Evolutionary conservation across 2,329 filamentous ascomycete genomes (phyloP).

Genomic region (Malbranchea cinnamomea): DNA sequence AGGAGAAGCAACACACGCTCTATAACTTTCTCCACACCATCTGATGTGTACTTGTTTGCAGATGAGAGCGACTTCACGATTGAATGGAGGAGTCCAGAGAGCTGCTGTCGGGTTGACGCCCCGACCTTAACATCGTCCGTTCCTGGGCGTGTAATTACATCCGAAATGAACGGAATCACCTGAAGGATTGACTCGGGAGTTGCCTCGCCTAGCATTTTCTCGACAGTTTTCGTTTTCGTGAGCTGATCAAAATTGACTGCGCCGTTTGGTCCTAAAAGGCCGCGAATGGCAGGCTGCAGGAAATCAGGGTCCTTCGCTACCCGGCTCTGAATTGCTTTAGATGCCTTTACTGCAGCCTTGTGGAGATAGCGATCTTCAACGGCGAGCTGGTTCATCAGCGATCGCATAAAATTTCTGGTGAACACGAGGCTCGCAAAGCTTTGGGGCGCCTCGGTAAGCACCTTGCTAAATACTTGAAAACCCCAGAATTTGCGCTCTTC

Average conservation of each 20-base stretch:
- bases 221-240: conserved; percentile 73
- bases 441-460: conserved; percentile 41
- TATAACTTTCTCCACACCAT: conserved; percentile 27
- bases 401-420: conserved; percentile 67
- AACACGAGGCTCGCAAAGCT: conserved; percentile 49
- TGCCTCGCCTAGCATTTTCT: conserved; percentile 52
- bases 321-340: conserved; percentile 54
- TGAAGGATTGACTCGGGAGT: conserved; percentile 35
- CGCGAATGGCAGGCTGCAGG: conserved; percentile 46
- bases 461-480: conserved; percentile 70
- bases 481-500: conserved; percentile 85
- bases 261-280: conserved; percentile 55
- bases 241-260: conserved; percentile 70
- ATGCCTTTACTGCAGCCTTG: conserved; percentile 57
- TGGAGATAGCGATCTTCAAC: conserved; percentile 67
- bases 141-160: conserved; percentile 32
- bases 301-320: conserved; percentile 47
- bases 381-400: conserved; percentile 67
- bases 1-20: conserved; percentile 31
- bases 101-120: conserved; percentile 31
- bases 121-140: conserved; percentile 31
- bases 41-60: conserved; percentile 15
- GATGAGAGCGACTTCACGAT: conserved; percentile 30
- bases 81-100: conserved; percentile 39
- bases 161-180: conserved; percentile 39